Percentiles rank a stretch among this genome's conserved stretches.
These are phyloP conservation scores for Erodium chrysanthum DNA, from an alignment of 441 rosid genomes.

Conservation along the genomic window DNA sequence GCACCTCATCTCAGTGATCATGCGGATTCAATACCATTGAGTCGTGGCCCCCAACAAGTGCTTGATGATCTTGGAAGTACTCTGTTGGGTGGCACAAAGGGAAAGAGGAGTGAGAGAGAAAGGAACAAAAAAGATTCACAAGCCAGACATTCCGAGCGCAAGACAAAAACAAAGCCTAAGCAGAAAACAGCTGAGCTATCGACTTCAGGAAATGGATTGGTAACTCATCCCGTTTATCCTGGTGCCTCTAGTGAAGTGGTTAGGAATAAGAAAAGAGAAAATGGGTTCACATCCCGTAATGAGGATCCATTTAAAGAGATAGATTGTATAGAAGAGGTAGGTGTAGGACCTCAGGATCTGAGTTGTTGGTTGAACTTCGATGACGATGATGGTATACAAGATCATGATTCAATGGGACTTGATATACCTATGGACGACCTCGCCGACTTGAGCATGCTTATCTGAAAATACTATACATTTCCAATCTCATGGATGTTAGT, in stretches of 20 bases:
- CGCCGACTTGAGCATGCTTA: conserved; percentile 31
- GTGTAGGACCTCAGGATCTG: conserved; percentile 27
- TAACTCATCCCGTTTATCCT: not conserved
- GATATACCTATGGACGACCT: conserved; percentile 50
- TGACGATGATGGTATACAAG: conserved; percentile 40
- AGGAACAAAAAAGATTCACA: conserved; percentile 24
- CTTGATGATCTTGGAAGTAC: conserved; percentile 37
- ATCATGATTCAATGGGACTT: conserved; percentile 34
- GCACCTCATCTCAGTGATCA: conserved; percentile 22
- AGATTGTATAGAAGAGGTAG: conserved; percentile 27
- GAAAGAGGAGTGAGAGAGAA: conserved; percentile 57
- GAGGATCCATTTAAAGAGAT: conserved; percentile 24
- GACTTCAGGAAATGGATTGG: conserved; percentile 31
- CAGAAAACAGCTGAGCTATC: conserved; percentile 39
- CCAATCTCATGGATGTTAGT: conserved; percentile 17
- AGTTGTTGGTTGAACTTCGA: conserved; percentile 35
- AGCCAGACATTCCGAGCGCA: conserved; percentile 26
- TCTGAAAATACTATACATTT: conserved; percentile 28
- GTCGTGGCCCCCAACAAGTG: conserved; percentile 18
- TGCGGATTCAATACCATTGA: conserved; percentile 19
- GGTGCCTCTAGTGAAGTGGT: too few relatives aligned
- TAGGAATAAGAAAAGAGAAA: conserved; percentile 23
- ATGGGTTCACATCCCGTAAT: not conserved
- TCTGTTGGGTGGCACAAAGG: conserved; percentile 29
- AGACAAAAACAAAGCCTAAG: conserved; percentile 46